These are phyloP conservation scores for Penicillium roqueforti DNA, from an alignment of 495 filamentous ascomycete species.

Conservation along the genomic window DNA sequence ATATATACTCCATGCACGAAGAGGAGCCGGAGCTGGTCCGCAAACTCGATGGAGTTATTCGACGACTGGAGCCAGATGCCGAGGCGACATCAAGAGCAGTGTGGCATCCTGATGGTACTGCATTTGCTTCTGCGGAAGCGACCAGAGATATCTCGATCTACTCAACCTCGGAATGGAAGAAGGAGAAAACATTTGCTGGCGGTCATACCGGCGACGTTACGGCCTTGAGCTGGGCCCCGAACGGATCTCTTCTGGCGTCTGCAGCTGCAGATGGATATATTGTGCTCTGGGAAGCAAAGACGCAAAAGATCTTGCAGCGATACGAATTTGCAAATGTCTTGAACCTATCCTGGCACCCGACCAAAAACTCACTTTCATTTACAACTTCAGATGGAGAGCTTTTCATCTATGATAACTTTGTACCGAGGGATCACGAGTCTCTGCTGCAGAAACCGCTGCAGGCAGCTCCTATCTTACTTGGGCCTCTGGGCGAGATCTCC, in stretches of 20 bases:
- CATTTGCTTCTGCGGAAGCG: conserved; percentile 80
- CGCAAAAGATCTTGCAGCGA: conserved; percentile 62
- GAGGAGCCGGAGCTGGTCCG: conserved; percentile 76
- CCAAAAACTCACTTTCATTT: conserved; percentile 80
- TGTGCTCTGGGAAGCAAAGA: conserved; percentile 83
- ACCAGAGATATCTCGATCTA: conserved; percentile 83
- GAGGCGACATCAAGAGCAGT: conserved; percentile 70
- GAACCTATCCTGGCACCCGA: conserved; percentile 87
- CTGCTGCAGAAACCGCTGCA: conserved; percentile 61
- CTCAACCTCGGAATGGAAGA: conserved; percentile 80
- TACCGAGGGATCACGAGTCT: conserved; percentile 59
- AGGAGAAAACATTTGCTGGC: conserved; percentile 67
- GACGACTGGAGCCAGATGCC: conserved; percentile 68
- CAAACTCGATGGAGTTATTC: conserved; percentile 83
- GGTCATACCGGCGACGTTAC: conserved; percentile 86
- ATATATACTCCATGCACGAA: conserved; percentile 77
- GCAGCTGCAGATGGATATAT: conserved; percentile 80
- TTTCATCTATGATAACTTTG: conserved; percentile 78
- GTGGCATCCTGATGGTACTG: conserved; percentile 94
- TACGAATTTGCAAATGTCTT: conserved; percentile 78
- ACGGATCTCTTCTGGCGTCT: conserved; percentile 80
- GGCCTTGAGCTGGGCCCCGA: conserved; percentile 86
- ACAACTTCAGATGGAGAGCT: conserved; percentile 87
- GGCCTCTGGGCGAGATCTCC: conserved; percentile 67
- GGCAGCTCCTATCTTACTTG: conserved; percentile 80